Base-by-base conservation (phyloP, 768 basidiomycete species). In the Cystofilobasidium macerans region DNA sequence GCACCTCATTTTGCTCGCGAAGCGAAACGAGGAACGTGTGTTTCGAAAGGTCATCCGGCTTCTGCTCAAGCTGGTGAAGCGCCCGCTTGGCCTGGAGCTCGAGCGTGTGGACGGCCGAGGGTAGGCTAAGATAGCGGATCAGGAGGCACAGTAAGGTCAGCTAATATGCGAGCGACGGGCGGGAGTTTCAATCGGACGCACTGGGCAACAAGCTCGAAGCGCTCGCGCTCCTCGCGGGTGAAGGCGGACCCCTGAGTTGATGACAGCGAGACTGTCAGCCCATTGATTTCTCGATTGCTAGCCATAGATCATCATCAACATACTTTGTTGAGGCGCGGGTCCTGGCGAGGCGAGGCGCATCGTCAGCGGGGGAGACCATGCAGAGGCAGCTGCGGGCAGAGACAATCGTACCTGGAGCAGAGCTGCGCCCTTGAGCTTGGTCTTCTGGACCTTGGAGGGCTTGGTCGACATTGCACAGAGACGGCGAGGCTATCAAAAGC, bases 221-320 rank as follows among this genome's bases (percentile, higher is more conserved):
- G 30, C 51, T 54, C 42, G 28, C 65, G 35, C 30, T 67, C 65
- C 9, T 61, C 28, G 12, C 16, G 33, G 6, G 65, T 42, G 36
- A 67, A 67, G 16, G 65, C 65, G 3, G 65, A 48, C 13, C 65
- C 65, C 32, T 65, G 57, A 24, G 43, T n/a, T n/a, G n/a, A n/a
- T n/a, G n/a, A n/a, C n/a, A n/a, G n/a, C n/a, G n/a, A n/a, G n/a
- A n/a, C n/a, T n/a, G n/a, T n/a, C n/a, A n/a, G n/a, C n/a, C n/a
- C n/a, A n/a, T n/a, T n/a, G n/a, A n/a, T n/a, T n/a, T n/a, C n/a
- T n/a, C n/a, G n/a, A n/a, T n/a, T n/a, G n/a, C n/a, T n/a, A n/a
- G n/a, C n/a, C n/a, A n/a, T n/a, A n/a, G n/a, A n/a, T n/a, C n/a
- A n/a, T 7, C 8, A 38, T 7, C 8, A 14, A 4, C 42, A 26